A percentile compares a stretch with the other conserved stretches of the same genome.
Evolutionary conservation across 441 rosid genomes (phyloP).

Genomic region (Pelargonium myrrhifolium): DNA sequence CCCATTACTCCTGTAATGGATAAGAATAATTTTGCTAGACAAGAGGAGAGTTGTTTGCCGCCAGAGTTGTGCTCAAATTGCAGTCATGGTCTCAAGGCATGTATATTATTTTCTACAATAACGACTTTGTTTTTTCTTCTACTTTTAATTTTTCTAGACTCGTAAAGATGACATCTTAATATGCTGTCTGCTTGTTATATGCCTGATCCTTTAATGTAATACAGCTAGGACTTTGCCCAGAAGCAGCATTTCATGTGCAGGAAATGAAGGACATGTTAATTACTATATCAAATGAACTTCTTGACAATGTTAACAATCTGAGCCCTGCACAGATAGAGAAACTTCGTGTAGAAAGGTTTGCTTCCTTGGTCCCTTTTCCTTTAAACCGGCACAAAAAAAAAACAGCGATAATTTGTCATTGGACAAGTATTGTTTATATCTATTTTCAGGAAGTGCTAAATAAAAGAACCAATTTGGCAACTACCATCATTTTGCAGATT

Average conservation of each 20-base stretch:
- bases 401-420: neutral
- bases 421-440: neutral
- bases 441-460: neutral
- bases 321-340: conserved; percentile 48
- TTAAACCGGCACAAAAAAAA: neutral
- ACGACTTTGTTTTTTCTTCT: neutral
- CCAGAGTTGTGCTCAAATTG: conserved; percentile 61
- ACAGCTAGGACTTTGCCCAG: conserved; percentile 86
- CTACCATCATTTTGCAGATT: neutral
- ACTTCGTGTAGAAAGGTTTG: conserved; percentile 67
- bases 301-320: conserved; percentile 55
- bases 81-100: conserved; percentile 71
- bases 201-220: conserved; percentile 27
- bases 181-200: conserved; percentile 19
- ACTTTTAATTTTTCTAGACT: neutral
- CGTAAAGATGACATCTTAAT: conserved; percentile 14
- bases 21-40: conserved; percentile 31
- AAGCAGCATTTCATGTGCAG: conserved; percentile 61
- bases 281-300: conserved; percentile 78
- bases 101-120: conserved; percentile 15
- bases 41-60: conserved; percentile 44
- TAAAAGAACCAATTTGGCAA: neutral
- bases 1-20: conserved; percentile 45
- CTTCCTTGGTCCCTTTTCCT: conserved; percentile 7
- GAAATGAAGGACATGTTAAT: conserved; percentile 82